Evolutionary conservation across 2,329 filamentous ascomycete species (phyloP).

Genomic region (Byssothecium circinans): DNA sequence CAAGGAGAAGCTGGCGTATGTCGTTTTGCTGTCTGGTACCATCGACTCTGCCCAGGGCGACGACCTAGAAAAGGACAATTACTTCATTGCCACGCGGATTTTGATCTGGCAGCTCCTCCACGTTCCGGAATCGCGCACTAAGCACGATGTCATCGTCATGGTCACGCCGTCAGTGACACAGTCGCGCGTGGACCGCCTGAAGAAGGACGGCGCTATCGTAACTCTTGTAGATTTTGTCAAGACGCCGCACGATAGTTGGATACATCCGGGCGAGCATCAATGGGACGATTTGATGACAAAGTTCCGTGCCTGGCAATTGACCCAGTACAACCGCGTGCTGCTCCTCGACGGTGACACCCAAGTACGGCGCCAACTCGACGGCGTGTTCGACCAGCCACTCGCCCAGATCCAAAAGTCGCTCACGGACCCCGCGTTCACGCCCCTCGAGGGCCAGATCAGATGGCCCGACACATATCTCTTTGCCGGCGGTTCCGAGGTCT

Average conservation of each 20-base stretch:
- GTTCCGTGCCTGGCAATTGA: conserved; percentile 11
- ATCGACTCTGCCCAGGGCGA: conserved; percentile 12
- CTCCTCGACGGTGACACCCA: conserved; percentile 41
- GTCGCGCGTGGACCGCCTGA: conserved; percentile 20
- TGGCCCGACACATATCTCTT: conserved; percentile 39
- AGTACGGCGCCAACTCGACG: conserved; percentile 30
- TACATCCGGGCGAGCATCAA: conserved; percentile 15
- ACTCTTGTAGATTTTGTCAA: conserved; percentile 25
- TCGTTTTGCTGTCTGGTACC: conserved; percentile 28
- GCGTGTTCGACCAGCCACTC: conserved; percentile 38
- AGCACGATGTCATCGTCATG: conserved; percentile 31
- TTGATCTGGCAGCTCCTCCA: conserved; percentile 37
- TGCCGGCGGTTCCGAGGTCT: conserved; percentile 37
- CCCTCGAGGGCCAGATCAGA: conserved; percentile 23
- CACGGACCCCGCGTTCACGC: conserved; percentile 8
- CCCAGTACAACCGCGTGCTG: conserved; percentile 9
- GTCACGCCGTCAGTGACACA: conserved; percentile 27
- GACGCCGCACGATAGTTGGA: conserved; percentile 15
- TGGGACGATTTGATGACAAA: conserved; percentile 26
- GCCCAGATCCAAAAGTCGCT: conserved; percentile 16
- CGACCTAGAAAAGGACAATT: conserved; percentile 29
- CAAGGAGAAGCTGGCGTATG: conserved; percentile 26
- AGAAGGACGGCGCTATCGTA: conserved; percentile 31
- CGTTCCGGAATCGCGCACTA: conserved; percentile 17
- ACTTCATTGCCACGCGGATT: conserved; percentile 33